A percentile compares a stretch with the other conserved stretches of the same genome.
phyloP scores from a whole-genome alignment of 1,284 basidiomycete species.

The Ustilago bromivora region DNA sequence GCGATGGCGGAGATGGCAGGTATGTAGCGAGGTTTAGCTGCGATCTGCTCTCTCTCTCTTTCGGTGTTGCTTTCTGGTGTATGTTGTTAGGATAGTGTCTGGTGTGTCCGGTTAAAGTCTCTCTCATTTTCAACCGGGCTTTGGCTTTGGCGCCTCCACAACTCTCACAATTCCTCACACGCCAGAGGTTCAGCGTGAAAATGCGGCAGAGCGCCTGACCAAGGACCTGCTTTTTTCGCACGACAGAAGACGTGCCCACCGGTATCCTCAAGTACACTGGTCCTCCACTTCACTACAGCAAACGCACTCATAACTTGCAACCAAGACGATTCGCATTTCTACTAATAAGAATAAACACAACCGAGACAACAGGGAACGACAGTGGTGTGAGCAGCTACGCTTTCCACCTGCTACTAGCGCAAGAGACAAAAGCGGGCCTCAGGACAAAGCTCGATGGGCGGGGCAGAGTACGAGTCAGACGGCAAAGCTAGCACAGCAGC shows the following conservation, averaged over 20 bases:
- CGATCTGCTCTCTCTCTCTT: too few species aligned
- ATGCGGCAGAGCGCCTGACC: neutral
- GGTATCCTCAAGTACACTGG: too few species aligned
- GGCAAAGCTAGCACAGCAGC: conserved; percentile 4
- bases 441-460: neutral
- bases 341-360: conserved; percentile 2
- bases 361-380: neutral
- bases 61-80: too few species aligned
- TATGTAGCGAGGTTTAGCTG: too few species aligned
- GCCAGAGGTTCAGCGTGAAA: conserved; percentile 11
- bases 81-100: neutral
- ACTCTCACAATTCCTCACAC: conserved; percentile 4
- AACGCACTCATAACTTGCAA: neutral
- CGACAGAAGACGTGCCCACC: neutral
- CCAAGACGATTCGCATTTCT: neutral
- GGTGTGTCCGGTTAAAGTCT: conserved; percentile 6
- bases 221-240: neutral
- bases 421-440: neutral
- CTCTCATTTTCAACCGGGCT: neutral
- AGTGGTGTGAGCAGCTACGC: conserved; percentile 1
- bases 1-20: too few species aligned
- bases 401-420: conserved; percentile 2
- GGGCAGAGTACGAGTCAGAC: neutral
- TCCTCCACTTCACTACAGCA: neutral
- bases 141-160: conserved; percentile 5